phyloP scores from a whole-genome alignment of 208 protist species.

The Porcisia hertigi region DNA sequence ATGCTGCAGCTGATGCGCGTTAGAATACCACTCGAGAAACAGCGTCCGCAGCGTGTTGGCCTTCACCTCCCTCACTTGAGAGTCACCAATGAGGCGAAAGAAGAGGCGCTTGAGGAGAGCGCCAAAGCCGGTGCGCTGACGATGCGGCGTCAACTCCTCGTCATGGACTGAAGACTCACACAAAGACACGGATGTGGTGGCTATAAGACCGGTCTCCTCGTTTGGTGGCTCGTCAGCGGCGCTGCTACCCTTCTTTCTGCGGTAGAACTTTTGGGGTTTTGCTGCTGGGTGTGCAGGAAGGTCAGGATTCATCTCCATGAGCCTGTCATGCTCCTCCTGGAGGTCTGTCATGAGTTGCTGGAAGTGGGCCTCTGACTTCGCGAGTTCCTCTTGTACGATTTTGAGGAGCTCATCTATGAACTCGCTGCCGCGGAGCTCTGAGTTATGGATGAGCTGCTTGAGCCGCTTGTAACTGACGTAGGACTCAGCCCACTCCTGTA shows the following conservation, averaged over 20 bases:
- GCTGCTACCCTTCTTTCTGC: conserved; percentile 35
- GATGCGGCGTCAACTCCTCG: conserved; percentile 14
- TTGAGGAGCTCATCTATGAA: conserved; percentile 82
- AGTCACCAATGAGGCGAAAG: conserved; percentile 82
- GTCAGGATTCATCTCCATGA: conserved; percentile 69
- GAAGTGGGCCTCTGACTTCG: conserved; percentile 71
- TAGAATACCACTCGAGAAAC: conserved; percentile 89
- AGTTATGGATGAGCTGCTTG: conserved; percentile 81
- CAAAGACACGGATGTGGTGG: conserved; percentile 31
- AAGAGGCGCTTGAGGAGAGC: conserved; percentile 66
- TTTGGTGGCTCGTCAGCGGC: conserved; percentile 19
- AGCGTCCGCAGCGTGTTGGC: conserved; percentile 71
- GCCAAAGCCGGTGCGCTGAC: conserved; percentile 27
- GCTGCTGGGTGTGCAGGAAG: conserved; percentile 35
- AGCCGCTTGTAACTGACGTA: conserved; percentile 91
- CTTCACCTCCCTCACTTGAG: conserved; percentile 51
- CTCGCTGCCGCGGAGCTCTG: conserved; percentile 63
- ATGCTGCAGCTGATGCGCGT: conserved; percentile 87
- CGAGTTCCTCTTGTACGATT: conserved; percentile 72
- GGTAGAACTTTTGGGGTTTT: conserved; percentile 53
- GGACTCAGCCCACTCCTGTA: conserved; percentile 79
- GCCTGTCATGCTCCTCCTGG: conserved; percentile 60
- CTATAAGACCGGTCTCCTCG: conserved; percentile 40
- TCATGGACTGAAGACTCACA: conserved; percentile 40
- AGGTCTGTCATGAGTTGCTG: conserved; percentile 80